Conservation (phyloP, 441 rosid genomes). For the Hura crepitans region DNA sequence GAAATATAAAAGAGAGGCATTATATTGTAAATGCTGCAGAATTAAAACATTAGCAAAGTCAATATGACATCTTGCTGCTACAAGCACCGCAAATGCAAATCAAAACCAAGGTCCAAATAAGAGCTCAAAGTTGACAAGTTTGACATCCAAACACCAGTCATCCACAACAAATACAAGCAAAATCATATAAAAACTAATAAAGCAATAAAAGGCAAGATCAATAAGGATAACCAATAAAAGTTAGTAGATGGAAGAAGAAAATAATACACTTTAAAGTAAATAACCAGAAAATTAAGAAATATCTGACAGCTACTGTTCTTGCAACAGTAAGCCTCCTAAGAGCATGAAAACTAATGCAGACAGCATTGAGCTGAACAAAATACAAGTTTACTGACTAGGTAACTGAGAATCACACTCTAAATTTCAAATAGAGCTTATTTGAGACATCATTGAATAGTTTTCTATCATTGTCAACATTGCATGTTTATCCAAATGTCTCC, state of each 20-base stretch:
- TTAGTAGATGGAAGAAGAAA: background rate
- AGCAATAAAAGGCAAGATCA: background rate
- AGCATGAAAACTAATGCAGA: background rate
- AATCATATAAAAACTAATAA: background rate
- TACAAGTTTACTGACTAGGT: background rate
- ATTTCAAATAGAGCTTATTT: background rate
- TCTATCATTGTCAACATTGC: background rate
- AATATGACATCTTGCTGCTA: conserved; percentile 6
- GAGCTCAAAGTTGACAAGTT: background rate
- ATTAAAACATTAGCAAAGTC: conserved; percentile 21
- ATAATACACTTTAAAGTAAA: background rate
- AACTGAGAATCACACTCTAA: background rate
- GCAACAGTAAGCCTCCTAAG: background rate
- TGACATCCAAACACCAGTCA: conserved; percentile 1
- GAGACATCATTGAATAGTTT: background rate
- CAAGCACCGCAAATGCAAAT: background rate
- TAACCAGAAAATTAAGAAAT: background rate
- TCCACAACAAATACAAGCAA: conserved; percentile 1
- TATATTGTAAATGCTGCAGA: conserved; percentile 61
- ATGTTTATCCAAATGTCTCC: background rate
- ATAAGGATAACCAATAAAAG: background rate
- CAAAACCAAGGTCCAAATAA: background rate
- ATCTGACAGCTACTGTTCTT: background rate
- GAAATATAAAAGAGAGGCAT: conserved; percentile 59
- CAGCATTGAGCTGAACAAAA: background rate